phyloP scores from a whole-genome alignment of 2,329 filamentous ascomycete genomes.

The Alternaria solani region DNA sequence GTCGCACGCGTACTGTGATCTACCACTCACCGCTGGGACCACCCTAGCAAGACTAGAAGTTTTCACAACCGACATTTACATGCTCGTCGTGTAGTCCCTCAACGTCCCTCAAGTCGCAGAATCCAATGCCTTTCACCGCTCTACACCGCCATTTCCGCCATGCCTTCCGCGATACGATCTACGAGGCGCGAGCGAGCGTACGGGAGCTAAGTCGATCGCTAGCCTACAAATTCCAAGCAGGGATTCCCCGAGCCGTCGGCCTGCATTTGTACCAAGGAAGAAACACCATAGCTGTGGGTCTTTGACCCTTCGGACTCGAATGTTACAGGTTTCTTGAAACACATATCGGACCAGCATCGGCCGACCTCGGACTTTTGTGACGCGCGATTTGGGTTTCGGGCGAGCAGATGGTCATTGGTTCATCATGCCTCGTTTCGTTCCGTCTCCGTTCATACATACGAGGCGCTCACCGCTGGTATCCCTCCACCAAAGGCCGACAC shows the following conservation, averaged over 20 bases:
- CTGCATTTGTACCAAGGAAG: conserved; percentile 5
- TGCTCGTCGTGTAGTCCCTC: background rate
- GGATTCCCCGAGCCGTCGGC: conserved; percentile 14
- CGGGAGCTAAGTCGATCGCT: conserved; percentile 15
- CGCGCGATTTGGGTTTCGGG: background rate
- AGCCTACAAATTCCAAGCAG: conserved; percentile 12
- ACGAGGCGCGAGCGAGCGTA: conserved; percentile 14
- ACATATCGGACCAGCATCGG: conserved; percentile 8
- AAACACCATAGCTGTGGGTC: conserved; percentile 12
- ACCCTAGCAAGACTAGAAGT: conserved; percentile 2
- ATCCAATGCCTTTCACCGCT: conserved; percentile 27
- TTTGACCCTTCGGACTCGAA: conserved; percentile 2
- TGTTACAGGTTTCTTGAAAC: conserved; percentile 12
- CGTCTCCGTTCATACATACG: conserved; percentile 8
- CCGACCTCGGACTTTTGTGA: conserved; percentile 7
- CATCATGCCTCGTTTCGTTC: conserved; percentile 5
- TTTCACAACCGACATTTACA: background rate
- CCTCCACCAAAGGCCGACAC: conserved; percentile 8
- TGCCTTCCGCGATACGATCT: conserved; percentile 12
- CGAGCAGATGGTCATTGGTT: conserved; percentile 7
- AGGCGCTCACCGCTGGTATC: conserved; percentile 21
- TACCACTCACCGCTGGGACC: conserved; percentile 1
- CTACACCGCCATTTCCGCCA: conserved; percentile 27
- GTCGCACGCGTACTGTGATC: conserved; percentile 2
- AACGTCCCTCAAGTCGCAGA: conserved; percentile 3